Percentiles rank a stretch among this genome's conserved stretches.
Evolutionary conservation across 1,284 basidiomycete species (phyloP).

Genomic region (Amylostereum areolatum): DNA sequence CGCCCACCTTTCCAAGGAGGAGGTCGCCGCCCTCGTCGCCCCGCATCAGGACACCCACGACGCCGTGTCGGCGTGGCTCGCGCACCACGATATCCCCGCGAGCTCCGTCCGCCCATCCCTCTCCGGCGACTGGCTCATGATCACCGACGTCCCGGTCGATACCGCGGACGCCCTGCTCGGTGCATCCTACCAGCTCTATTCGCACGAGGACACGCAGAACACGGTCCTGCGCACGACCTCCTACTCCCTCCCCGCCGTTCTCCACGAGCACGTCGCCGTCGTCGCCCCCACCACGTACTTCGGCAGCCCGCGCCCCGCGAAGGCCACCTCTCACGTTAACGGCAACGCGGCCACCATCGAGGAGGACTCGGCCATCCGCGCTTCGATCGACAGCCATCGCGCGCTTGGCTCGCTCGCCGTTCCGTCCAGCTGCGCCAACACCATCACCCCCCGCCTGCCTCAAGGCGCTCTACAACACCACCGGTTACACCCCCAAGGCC

Average conservation of each 20-base stretch:
- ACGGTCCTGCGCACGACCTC: conserved; percentile 46
- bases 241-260: conserved; percentile 47
- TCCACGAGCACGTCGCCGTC: conserved; percentile 47
- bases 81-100: too few species aligned
- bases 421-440: conserved; percentile 38
- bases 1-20: conserved; percentile 40
- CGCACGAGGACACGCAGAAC: conserved; percentile 37
- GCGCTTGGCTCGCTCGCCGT: conserved; percentile 22
- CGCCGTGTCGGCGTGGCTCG: conserved; percentile 56
- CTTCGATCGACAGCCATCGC: too few species aligned
- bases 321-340: conserved; percentile 35
- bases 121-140: conserved; percentile 50
- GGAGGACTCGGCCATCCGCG: conserved; percentile 10
- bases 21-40: conserved; percentile 43
- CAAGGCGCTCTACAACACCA: conserved; percentile 53
- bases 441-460: conserved; percentile 55
- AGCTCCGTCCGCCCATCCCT: conserved; percentile 30
- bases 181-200: conserved; percentile 48
- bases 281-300: conserved; percentile 59
- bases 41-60: conserved; percentile 44
- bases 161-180: conserved; percentile 53
- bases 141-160: conserved; percentile 44
- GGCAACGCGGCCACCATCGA: conserved; percentile 25
- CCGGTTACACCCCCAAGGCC: conserved; percentile 40
- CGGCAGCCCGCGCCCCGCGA: conserved; percentile 42